A percentile compares a stretch with the other conserved stretches of the same genome.
phyloP scores from a whole-genome alignment of 2,329 filamentous ascomycete species.

The Xylariaceae sp. region DNA sequence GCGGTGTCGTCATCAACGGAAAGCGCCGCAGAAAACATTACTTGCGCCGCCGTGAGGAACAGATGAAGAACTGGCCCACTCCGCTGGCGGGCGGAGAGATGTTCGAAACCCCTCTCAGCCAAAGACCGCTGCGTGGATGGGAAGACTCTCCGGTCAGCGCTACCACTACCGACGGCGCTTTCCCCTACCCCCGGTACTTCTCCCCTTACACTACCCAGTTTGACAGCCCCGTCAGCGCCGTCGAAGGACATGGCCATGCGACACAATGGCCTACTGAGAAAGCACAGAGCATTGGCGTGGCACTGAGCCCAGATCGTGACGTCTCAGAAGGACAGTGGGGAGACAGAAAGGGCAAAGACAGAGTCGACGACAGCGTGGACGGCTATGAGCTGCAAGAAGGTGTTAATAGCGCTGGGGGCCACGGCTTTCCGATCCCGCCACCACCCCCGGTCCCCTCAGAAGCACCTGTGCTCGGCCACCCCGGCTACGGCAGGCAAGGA shows the following conservation, averaged over 20 bases:
- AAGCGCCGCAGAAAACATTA: conserved; percentile 60
- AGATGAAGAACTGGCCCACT: conserved; percentile 52
- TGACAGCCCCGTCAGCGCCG: conserved; percentile 60
- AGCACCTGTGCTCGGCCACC: conserved; percentile 53
- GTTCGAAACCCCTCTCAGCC: conserved; percentile 60
- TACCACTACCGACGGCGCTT: conserved; percentile 41
- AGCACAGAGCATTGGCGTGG: conserved; percentile 49
- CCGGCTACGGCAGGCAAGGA: conserved; percentile 51
- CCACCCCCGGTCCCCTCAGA: conserved; percentile 32
- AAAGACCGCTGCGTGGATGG: conserved; percentile 60
- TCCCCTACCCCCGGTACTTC: conserved; percentile 55
- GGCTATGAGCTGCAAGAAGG: conserved; percentile 58
- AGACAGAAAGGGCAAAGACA: conserved; percentile 51
- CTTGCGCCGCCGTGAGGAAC: conserved; percentile 53
- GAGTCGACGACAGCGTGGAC: conserved; percentile 39
- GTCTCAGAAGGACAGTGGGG: conserved; percentile 34
- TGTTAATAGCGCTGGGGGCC: conserved; percentile 42
- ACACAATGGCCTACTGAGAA: conserved; percentile 48
- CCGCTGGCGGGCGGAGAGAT: conserved; percentile 47
- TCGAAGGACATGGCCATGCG: conserved; percentile 41
- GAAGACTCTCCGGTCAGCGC: conserved; percentile 58
- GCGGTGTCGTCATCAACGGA: conserved; percentile 61
- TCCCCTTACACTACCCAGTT: conserved; percentile 66
- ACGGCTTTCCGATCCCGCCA: conserved; percentile 22
- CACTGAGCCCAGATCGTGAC: conserved; percentile 48